phyloP scores from a whole-genome alignment of 495 filamentous ascomycete genomes.

The Tuber calosporum region DNA sequence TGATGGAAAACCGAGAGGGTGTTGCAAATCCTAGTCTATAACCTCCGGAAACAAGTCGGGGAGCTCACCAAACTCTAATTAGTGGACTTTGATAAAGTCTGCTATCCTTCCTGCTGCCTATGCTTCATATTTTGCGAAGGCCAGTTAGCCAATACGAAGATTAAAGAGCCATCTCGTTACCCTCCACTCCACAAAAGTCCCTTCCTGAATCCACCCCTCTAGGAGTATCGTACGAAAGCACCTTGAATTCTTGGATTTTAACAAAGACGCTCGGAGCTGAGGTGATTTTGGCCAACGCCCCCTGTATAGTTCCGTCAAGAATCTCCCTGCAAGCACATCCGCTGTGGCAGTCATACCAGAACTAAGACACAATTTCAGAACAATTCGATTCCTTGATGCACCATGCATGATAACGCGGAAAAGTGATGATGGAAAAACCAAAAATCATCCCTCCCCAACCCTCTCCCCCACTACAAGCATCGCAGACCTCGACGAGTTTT shows the following conservation, averaged over 20 bases:
- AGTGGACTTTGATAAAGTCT: conserved; percentile 46
- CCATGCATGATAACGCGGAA: not conserved
- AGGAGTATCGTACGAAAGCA: conserved; percentile 16
- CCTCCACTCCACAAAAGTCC: not conserved
- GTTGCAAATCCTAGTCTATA: conserved; percentile 62
- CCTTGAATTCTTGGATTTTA: conserved; percentile 49
- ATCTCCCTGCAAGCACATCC: conserved; percentile 54
- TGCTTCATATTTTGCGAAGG: not conserved
- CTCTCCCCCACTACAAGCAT: not conserved
- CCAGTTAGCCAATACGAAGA: not conserved
- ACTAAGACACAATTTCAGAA: not conserved
- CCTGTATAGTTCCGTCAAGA: conserved; percentile 50
- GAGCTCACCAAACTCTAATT: conserved; percentile 65
- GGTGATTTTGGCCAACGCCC: conserved; percentile 58
- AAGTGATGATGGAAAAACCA: not conserved
- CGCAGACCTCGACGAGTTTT: not conserved
- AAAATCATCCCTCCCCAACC: conserved; percentile 20
- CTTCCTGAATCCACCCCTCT: not conserved
- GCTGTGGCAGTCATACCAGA: conserved; percentile 68
- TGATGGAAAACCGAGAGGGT: conserved; percentile 54
- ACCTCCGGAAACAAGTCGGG: conserved; percentile 67
- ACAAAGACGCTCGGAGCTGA: conserved; percentile 72
- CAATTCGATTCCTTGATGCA: not conserved
- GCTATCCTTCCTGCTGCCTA: conserved; percentile 37
- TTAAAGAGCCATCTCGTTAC: not conserved